Evolutionary conservation across 257 asterid species (phyloP), one percentile per base, ranked within the genome.

Genomic region (Parsonsia alboflavescens): DNA sequence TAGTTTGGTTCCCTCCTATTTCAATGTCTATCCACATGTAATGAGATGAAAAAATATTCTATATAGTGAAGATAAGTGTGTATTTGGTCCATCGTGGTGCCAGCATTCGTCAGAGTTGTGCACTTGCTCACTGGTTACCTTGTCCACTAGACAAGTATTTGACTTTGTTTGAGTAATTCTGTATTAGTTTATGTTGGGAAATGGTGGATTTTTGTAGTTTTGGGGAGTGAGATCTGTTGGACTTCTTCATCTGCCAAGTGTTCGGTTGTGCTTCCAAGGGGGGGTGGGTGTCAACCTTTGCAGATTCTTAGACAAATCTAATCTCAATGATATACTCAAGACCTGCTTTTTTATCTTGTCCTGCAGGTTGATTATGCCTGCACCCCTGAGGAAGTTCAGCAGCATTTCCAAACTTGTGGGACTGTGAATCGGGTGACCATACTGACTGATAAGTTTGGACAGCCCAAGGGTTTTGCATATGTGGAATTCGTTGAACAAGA

Each of bases 341-440:
- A 49, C 45, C 42, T 78, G 56, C 49, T 28, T 13, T 71, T 7
- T 16, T 16, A 73, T 82, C 45, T 70, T 77, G 0, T 71, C 11
- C 75, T 68, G 22, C 83, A 93, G 98, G 97, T 93, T 82, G 98
- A 93, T 76, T 91, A 93, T 85, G 96, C 98, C 44, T 93, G 98
- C 84, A 93, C 98, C 10, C 98, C 98, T 0, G 97, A 93, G 87
- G 98, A 93, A 83, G 98, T 93, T 75, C 98, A 93, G 85, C 98
- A 93, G 84, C 98, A 93, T 80, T 93, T 93, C 83, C 96, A 93
- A 80, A 57, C 97, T 26, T 91, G 98, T 85, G 98, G 98, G 70
- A 93, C 98, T 0, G 97, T 93, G 28, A 93, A 93, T 62, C 91
- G 98, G 44, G 98, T 93, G 68, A 93, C 98, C 48, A 93, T 93